A percentile compares a stretch with the other conserved stretches of the same genome.
Conservation (phyloP, 495 filamentous ascomycete genomes). For the Endocarpon pusillum region DNA sequence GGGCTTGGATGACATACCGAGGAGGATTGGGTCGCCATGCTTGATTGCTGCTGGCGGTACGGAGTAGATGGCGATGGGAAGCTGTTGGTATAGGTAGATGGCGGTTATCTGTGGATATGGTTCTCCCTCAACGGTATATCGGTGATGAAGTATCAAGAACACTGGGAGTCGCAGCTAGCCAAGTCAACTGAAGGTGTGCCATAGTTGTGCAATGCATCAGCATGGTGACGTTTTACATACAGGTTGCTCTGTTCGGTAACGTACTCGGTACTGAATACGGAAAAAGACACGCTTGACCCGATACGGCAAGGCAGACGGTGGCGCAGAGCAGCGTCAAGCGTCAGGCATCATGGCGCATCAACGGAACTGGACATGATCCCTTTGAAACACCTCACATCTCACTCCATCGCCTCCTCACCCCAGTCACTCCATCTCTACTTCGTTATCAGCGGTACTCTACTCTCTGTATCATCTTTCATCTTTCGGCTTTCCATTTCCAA, state of each 20-base stretch:
- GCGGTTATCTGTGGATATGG: neutral
- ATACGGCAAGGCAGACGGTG: neutral
- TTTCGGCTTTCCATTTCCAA: neutral
- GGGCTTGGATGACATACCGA: slow-evolving; percentile 3
- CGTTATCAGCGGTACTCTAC: neutral
- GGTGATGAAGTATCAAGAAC: no score
- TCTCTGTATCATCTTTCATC: slow-evolving; percentile 5
- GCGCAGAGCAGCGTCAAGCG: neutral
- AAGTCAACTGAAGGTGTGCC: no score
- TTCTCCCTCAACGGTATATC: no score
- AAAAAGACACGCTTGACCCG: neutral
- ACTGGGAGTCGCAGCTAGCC: no score
- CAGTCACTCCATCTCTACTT: neutral
- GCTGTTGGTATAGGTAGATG: neutral
- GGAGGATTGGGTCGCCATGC: slow-evolving; percentile 1
- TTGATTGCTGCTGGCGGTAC: slow-evolving; percentile 19
- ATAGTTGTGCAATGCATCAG: neutral
- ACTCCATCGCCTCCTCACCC: slow-evolving; percentile 1
- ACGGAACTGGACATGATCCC: neutral
- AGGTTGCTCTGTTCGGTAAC: neutral
- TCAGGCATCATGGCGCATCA: neutral
- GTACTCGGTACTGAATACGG: neutral
- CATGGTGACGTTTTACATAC: neutral
- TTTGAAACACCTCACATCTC: slow-evolving; percentile 1
- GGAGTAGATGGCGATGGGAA: slow-evolving; percentile 12